These are phyloP conservation scores for Wallacemonas sp. DNA, from an alignment of 208 protist species.

Conservation along the genomic window DNA sequence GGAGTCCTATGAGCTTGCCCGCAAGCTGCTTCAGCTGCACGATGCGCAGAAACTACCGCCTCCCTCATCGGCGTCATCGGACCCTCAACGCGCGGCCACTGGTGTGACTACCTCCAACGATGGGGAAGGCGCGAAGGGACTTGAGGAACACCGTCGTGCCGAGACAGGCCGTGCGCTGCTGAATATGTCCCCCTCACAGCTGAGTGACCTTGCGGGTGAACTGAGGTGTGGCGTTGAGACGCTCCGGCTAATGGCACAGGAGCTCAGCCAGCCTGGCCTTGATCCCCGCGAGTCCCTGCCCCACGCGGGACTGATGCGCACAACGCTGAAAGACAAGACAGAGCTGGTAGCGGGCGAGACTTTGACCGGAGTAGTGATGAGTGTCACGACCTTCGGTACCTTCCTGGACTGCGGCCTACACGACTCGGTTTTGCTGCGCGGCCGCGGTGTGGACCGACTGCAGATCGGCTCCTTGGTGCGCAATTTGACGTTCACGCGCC, in stretches of 20 bases:
- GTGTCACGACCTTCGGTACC: slow-evolving; percentile 79
- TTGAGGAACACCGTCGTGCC: slow-evolving; percentile 3
- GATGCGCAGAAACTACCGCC: slow-evolving; percentile 16
- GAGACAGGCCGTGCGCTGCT: slow-evolving; percentile 21
- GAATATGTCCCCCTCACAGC: slow-evolving; percentile 12
- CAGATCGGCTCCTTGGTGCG: slow-evolving; percentile 33
- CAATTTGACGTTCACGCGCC: slow-evolving; percentile 14
- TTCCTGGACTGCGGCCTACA: slow-evolving; percentile 87
- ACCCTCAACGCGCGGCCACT: not conserved
- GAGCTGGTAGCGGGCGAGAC: slow-evolving; percentile 49
- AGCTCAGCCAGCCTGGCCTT: slow-evolving; percentile 60
- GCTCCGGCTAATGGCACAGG: slow-evolving; percentile 48
- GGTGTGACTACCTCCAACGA: not conserved
- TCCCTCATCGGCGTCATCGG: no score
- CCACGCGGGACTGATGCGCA: slow-evolving; percentile 70
- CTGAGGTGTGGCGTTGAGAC: slow-evolving; percentile 61
- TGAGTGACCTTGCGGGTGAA: slow-evolving; percentile 12
- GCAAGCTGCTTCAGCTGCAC: slow-evolving; percentile 36
- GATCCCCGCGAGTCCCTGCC: slow-evolving; percentile 72
- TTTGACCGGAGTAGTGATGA: slow-evolving; percentile 63
- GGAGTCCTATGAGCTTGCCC: slow-evolving; percentile 69
- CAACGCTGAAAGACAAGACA: slow-evolving; percentile 25
- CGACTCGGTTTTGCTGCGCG: slow-evolving; percentile 66
- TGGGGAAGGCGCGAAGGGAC: not conserved
- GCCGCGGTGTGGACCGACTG: slow-evolving; percentile 39